Conservation (phyloP, 75 land plant genomes). For the Pinus taeda region DNA sequence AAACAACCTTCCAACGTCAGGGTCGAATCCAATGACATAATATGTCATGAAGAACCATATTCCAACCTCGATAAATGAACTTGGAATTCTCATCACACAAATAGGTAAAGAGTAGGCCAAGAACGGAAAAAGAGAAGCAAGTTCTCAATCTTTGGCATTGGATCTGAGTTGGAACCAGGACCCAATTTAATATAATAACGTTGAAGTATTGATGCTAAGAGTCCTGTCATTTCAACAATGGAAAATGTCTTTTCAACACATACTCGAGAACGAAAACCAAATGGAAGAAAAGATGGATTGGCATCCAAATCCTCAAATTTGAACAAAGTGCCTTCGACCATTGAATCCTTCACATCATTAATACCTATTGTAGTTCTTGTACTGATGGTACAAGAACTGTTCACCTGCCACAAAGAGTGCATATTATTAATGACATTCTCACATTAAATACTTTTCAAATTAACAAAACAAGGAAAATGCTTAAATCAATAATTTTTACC, state of each 20-base stretch:
- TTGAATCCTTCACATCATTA: background rate
- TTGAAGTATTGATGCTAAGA: slow-evolving; percentile 51
- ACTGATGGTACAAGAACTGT: too few species aligned
- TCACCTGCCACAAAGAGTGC: too few species aligned
- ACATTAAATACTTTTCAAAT: too few species aligned
- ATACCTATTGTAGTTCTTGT: background rate
- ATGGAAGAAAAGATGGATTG: slow-evolving; percentile 53
- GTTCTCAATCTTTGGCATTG: too few species aligned
- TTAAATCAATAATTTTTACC: too few species aligned
- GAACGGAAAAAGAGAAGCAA: slow-evolving; percentile 68
- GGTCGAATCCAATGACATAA: slow-evolving; percentile 48
- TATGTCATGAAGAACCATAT: slow-evolving; percentile 50
- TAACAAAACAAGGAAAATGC: too few species aligned
- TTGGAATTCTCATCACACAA: slow-evolving; percentile 39
- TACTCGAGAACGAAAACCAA: slow-evolving; percentile 57
- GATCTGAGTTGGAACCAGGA: too few species aligned
- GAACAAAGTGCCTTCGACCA: background rate
- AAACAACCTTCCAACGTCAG: slow-evolving; percentile 46
- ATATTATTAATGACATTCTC: too few species aligned
- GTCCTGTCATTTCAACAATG: slow-evolving; percentile 22
- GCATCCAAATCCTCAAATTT: slow-evolving; percentile 28
- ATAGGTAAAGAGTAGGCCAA: slow-evolving; percentile 66
- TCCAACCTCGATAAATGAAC: slow-evolving; percentile 28
- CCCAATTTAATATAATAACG: slow-evolving; percentile 19
- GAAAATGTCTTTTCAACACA: slow-evolving; percentile 54